Evolutionary conservation across 345 rosid species (phyloP), one percentile per base, ranked within the genome.

Genomic region (Diplotaxis tenuifolia): DNA sequence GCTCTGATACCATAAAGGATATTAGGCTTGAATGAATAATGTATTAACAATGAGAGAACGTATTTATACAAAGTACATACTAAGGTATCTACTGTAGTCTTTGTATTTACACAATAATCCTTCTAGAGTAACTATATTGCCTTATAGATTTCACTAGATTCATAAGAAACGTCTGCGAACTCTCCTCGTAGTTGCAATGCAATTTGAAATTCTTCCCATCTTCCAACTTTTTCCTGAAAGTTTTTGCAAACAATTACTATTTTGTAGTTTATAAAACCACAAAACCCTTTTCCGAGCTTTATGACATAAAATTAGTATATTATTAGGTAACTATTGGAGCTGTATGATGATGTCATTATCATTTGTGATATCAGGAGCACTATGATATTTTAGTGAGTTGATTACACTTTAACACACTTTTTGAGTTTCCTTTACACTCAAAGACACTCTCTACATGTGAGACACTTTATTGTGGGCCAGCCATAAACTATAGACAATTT

Each of bases 71-170:
- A n/a, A n/a, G n/a, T n/a, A n/a, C n/a, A n/a, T n/a, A n/a, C n/a
- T n/a, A n/a, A n/a, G n/a, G n/a, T n/a, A n/a, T n/a, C n/a, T n/a
- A n/a, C n/a, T n/a, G n/a, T n/a, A n/a, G n/a, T n/a, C n/a, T n/a
- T n/a, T n/a, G n/a, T n/a, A n/a, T n/a, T n/a, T n/a, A n/a, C n/a
- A n/a, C n/a, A n/a, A n/a, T n/a, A n/a, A n/a, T n/a, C n/a, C n/a
- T n/a, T n/a, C n/a, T n/a, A n/a, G n/a, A n/a, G n/a, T n/a, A n/a
- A n/a, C n/a, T n/a, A n/a, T n/a, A n/a, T n/a, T n/a, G n/a, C n/a
- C n/a, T n/a, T n/a, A n/a, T n/a, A n/a, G 70, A 89, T 89, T 68
- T 85, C 89, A 55, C 70, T 62, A 21, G 88, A 80, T 58, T 89
- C 95, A 32, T 70, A 72, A 9, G 87, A 85, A 75, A 85, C 72